A percentile compares a stretch with the other conserved stretches of the same genome.
These are phyloP conservation scores for Boletus sp. DNA, from an alignment of 768 basidiomycete species.

Conservation along the genomic window DNA sequence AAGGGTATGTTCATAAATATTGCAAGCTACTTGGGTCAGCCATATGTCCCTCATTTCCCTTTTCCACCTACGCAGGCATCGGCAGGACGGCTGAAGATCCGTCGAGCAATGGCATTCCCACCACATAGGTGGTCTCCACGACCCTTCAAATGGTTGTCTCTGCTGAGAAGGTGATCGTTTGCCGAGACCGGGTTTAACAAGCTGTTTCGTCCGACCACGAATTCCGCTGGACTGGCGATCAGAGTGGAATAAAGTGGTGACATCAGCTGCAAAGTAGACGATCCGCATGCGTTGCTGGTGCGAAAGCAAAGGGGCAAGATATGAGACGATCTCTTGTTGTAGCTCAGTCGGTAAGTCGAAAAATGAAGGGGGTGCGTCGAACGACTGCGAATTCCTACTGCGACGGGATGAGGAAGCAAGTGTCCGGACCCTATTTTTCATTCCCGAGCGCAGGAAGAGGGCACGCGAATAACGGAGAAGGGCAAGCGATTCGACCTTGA, in stretches of 20 bases:
- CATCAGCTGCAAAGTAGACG: constrained; percentile 47
- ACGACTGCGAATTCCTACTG: constrained; percentile 5
- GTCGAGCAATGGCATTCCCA: constrained; percentile 33
- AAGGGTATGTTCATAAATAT: constrained; percentile 37
- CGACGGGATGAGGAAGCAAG: constrained; percentile 3
- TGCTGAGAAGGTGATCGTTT: constrained; percentile 10
- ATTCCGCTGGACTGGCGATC: constrained; percentile 21
- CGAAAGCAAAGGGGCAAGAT: constrained; percentile 57
- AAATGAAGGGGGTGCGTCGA: constrained; percentile 30
- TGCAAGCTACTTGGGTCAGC: constrained; percentile 47
- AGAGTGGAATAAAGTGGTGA: constrained; percentile 43
- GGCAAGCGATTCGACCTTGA: constrained; percentile 45
- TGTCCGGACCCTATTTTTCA: not conserved
- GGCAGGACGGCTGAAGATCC: constrained; percentile 22
- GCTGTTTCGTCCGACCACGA: constrained; percentile 2
- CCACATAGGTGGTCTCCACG: constrained; percentile 35
- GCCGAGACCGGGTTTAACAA: constrained; percentile 5
- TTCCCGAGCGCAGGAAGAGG: constrained; percentile 43
- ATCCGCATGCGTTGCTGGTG: constrained; percentile 53
- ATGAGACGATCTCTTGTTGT: constrained; percentile 54
- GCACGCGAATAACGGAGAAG: constrained; percentile 52
- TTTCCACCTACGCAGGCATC: constrained; percentile 35
- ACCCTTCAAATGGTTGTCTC: constrained; percentile 27
- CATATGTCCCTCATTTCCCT: constrained; percentile 45
- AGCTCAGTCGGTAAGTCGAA: constrained; percentile 54